Base-by-base conservation (phyloP, 2,329 filamentous ascomycete species). In the Fusarium incarnatum region DNA sequence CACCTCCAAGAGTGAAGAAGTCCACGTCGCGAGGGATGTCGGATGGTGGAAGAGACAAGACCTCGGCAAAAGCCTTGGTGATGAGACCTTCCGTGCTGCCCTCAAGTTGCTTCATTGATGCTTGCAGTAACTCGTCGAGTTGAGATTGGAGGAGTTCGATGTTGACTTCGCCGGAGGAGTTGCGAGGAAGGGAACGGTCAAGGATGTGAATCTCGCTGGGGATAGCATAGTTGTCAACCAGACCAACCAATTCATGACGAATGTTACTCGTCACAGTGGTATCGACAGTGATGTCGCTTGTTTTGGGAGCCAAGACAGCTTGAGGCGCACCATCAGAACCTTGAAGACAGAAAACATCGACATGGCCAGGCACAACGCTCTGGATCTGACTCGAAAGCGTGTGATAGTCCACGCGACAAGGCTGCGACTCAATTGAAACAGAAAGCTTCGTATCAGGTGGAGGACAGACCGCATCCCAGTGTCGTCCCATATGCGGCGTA, bases 1-100 rank as follows among this genome's bases (percentile, higher is more conserved):
- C 59, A 6, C 60, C 60, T 0, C 60, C 49, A 0, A 64, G 59
- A 8, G 27, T 32, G 5, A 64, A 64, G 12, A 64, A 49, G 13
- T 64, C 59, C 1, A 22, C 3, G 2, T 57, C 28, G 11, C 9
- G 23, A 3, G 60, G 15, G 1, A 64, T 44, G 1, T 64, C 58
- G 1, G 27, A 2, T 0, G 59, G 23, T 4, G 60, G 48, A 1
- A 48, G 5, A 0, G 60, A 27, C 0, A 64, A 42, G 8, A 57
- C 42, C 2, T 64, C 34, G 0, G 49, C 60, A 1, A 64, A 64
- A 2, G 49, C 23, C 16, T 64, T 64, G 15, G 23, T 27, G 15
- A 56, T 44, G 1, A 64, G 48, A 4, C 60, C 60, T 18, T 64
- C 60, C 2, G 42, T 64, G 9, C 23, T 48, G 0, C 48, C 60